Base-by-base conservation (phyloP, 139 green algal genomes). In the Haematococcus lacustris region DNA sequence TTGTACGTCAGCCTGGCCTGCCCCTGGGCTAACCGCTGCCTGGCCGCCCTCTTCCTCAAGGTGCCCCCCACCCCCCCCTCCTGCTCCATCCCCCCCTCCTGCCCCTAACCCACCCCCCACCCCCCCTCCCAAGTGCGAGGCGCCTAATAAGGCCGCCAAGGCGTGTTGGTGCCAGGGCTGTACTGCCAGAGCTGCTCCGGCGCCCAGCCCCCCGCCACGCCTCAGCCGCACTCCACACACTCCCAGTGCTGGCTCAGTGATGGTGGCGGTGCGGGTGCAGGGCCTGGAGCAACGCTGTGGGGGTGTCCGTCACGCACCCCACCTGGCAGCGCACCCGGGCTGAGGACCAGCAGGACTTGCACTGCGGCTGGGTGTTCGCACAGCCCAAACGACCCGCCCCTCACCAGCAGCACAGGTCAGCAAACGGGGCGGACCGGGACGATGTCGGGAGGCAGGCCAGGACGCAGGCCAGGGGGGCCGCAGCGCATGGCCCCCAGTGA, bases 1-100 rank as follows among this genome's bases (percentile, higher is more conserved):
- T 86, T 99, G 39, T 98, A 97, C 80, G 82, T 99, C n/a, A 88
- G 82, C 17, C 88, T 92, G 34, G 94, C 92, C 0, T 99, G 95
- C 71, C 95, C 95, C 30, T 99, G 94, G 93, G 95, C 95, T 0
- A 85, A 57, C 62, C 79, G 95, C 23, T 89, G 80, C 38, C 63
- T 96, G 28, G 80, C 88, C 0, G 75, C 83, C 1, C 61, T 90
- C 2, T 71, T 90, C 62, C 53, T 98, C 59, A 98, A 98, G 86
- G 91, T 89, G 30, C 2, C 25, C 32, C 34, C 0, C 25, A 61
- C 13, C 1, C 38, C 1, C 32, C 23, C 21, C 2, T 23, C 39
- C 3, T 1, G n/a, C 32, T 41, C 28, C 43, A 47, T 4, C 1
- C 37, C 33, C 39, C 28, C 32, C 32, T 34, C 4, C 7, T 25